These are phyloP conservation scores for Metschnikowia baotianmanensis DNA, from an alignment of 805 yeast genomes.

Conservation along the genomic window DNA sequence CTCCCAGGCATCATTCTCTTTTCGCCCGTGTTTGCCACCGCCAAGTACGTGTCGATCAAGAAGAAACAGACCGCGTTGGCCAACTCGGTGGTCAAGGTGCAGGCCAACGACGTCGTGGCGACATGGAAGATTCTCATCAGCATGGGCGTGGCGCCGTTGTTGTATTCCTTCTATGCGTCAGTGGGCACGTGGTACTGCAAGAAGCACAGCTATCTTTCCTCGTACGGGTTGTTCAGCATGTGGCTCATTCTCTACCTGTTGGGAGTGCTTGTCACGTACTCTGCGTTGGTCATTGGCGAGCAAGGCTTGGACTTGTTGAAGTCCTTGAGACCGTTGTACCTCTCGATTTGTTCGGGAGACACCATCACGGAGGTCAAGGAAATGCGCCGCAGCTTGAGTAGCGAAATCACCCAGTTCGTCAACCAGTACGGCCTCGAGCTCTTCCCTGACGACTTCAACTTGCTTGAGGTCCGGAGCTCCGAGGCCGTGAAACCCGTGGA, in stretches of 20 bases:
- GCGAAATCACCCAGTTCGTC: constrained; percentile 73
- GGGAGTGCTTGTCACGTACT: constrained; percentile 73
- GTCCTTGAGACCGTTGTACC: constrained; percentile 75
- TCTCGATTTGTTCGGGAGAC: constrained; percentile 58
- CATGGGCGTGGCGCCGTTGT: constrained; percentile 82
- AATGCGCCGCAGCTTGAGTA: constrained; percentile 59
- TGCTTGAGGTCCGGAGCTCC: constrained; percentile 42
- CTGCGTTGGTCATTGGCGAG: constrained; percentile 92
- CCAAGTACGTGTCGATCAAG: constrained; percentile 67
- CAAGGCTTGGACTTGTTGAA: constrained; percentile 87
- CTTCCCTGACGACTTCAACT: constrained; percentile 76
- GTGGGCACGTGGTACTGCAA: constrained; percentile 44
- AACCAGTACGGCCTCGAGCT: constrained; percentile 80
- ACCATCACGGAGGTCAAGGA: constrained; percentile 58
- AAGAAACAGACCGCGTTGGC: constrained; percentile 81
- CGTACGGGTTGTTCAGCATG: constrained; percentile 33
- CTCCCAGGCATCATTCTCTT: constrained; percentile 88
- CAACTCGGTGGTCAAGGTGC: constrained; percentile 82
- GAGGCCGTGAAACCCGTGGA: constrained; percentile 32
- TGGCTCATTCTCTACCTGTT: constrained; percentile 52
- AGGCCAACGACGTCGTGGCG: constrained; percentile 92
- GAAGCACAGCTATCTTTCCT: constrained; percentile 13
- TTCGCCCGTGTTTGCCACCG: constrained; percentile 80
- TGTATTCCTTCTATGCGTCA: constrained; percentile 77
- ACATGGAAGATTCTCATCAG: constrained; percentile 95